Evolutionary conservation across 1,139 yeast species (phyloP), one percentile per base, ranked within the genome.

Genomic region (Lodderomyces oxycetoniae): DNA sequence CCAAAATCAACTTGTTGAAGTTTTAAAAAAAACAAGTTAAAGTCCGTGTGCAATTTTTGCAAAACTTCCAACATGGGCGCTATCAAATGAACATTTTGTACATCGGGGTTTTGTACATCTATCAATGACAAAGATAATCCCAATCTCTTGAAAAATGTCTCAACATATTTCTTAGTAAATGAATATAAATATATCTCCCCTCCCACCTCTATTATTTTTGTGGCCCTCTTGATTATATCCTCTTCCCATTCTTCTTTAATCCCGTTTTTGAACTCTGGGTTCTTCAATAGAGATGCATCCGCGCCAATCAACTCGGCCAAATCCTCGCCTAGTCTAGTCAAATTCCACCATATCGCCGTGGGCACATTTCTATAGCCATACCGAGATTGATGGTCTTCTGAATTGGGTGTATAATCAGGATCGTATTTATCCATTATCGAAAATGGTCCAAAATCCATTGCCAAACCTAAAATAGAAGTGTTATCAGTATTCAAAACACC

Each of bases 401-500:
- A 89, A 52, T 91, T 91, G 2, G 97, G 93, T 0, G 96, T 84
- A 52, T 74, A 89, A 34, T 71, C 58, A 5, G 94, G 89, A 50
- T 87, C 80, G 53, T 81, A 91, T 37, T 75, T 76, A 52, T 89
- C 96, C 79, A 84, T 69, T 36, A 88, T 84, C 16, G 94, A 84
- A 61, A 86, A 91, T 1, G 98, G 98, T 3, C 98, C 98, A 55
- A 82, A 91, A 57, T 91, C 98, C 59, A 91, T 76, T 0, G 95
- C 77, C 11, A 89, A 63, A 0, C 98, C 98, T 30, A 82, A 53
- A 5, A 91, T 68, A 0, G 96, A 86, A 0, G 96, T 87, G 52
- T 91, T 91, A 53, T 91, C 98, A 0, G 97, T 89, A 53, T 91
- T 91, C 40, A 91, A 64, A 2, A 91, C 98, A 5, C 98, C 98